Conservation (phyloP, 768 basidiomycete species). For the Dioszegia hungarica region DNA sequence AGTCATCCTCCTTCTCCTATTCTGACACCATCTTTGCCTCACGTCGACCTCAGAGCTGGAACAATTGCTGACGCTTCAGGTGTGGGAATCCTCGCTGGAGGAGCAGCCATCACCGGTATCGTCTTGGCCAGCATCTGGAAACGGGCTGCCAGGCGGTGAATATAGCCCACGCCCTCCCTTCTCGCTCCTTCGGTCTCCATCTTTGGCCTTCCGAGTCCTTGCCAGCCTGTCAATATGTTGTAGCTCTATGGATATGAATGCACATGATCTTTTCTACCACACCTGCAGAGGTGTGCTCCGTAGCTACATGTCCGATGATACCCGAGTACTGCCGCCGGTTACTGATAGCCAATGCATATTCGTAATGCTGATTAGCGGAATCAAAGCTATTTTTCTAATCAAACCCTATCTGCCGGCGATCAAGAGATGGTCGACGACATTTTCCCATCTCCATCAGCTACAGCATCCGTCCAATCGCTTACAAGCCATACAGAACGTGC, state of each 20-base stretch:
- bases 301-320: background rate
- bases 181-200: background rate
- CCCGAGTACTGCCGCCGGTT: background rate
- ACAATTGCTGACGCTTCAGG: conserved; percentile 51
- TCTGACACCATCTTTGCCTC: background rate
- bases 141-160: conserved; percentile 17
- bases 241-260: background rate
- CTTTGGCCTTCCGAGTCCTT: background rate
- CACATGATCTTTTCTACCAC: no score
- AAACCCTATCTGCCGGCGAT: background rate
- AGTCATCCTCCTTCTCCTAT: conserved; percentile 8
- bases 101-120: conserved; percentile 67
- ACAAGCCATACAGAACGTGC: no score
- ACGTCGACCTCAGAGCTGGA: background rate
- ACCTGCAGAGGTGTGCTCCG: no score
- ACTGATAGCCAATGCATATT: background rate
- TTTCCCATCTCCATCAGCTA: background rate
- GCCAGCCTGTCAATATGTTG: no score
- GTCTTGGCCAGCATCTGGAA: conserved; percentile 45
- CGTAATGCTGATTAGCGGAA: conserved; percentile 1
- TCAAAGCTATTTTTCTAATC: background rate
- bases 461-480: background rate
- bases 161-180: no score
- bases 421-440: background rate
- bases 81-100: conserved; percentile 90